Evolutionary conservation across 306 rosid species (phyloP).

Genomic region (Astragalus membranaceus): DNA sequence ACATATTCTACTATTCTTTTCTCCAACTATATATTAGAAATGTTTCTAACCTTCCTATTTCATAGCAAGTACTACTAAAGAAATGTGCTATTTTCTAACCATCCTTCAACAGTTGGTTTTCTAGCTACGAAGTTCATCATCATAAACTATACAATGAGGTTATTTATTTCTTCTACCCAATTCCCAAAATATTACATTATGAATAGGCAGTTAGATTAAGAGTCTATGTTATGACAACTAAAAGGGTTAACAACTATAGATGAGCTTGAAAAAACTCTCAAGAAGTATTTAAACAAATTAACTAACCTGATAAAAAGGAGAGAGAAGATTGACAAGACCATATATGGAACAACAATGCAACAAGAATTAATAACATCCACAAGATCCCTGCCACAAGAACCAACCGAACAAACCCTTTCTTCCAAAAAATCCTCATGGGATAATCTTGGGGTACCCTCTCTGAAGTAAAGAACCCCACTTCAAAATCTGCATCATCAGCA

Average conservation of each 20-base stretch:
- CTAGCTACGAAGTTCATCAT: background rate
- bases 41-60: constrained; percentile 3
- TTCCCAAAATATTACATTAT: background rate
- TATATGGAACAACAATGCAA: constrained; percentile 72
- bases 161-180: background rate
- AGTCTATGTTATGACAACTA: background rate
- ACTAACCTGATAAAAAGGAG: constrained; percentile 70
- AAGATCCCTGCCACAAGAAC: constrained; percentile 80
- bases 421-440: constrained; percentile 79
- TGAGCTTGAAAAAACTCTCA: constrained; percentile 6
- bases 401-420: constrained; percentile 83
- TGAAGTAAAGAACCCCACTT: constrained; percentile 38
- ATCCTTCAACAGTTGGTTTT: background rate
- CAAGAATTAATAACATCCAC: constrained; percentile 87
- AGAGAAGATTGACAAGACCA: constrained; percentile 92
- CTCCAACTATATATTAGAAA: background rate
- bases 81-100: background rate
- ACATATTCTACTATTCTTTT: background rate
- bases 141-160: background rate
- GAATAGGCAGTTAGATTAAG: background rate
- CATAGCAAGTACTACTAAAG: background rate
- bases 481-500: constrained; percentile 56
- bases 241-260: background rate
- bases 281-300: background rate
- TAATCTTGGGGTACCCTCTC: constrained; percentile 61